Base-by-base conservation (phyloP, 306 rosid species). In the Castanea sativa region DNA sequence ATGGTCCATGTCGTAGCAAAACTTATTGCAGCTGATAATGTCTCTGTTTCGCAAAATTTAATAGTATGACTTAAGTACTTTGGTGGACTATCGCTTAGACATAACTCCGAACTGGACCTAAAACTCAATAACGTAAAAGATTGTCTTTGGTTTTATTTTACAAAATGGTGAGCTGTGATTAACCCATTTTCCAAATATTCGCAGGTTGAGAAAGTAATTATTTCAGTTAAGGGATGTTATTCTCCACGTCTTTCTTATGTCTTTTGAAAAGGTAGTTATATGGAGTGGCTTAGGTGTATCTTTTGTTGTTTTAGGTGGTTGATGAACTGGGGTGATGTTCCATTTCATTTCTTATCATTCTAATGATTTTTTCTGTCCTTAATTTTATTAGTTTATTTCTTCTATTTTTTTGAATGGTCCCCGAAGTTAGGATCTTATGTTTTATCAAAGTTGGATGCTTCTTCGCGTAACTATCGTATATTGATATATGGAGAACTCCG, bases 391-490 rank as follows among this genome's bases (percentile, higher is more conserved):
- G 32, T 74, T 52, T 76, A 71, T 80, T 78, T 53, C 55, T 68
- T 19, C 64, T 68, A 20, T 21, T 58, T 38, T 27, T 10, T 76
- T 70, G 69, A 78, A 33, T 38, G 45, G 53, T 23, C 43, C 27
- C 69, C 63, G 55, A 73, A 21, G 32, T 43, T 67, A 43, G 27
- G 65, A 45, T 27, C 13, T 67, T 35, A 73, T 80, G 64, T 16
- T 78, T 77, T 80, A 35, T 69, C 90, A n/a, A 92, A 97, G 89
- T 92, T 45, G 98, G 96, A 76, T 92, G 91, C 83, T 74, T 86
- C 77, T 73, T 92, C 69, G 67, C 90, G 21, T 88, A 90, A 78
- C 58, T 82, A 68, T 82, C 74, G 55, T 89, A 86, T 76, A 77
- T 88, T 83, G 91, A 23, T 23, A 89, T 78, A 51, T 71, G 73